Conservation (phyloP, 441 rosid species). For the Populus hybrid region DNA sequence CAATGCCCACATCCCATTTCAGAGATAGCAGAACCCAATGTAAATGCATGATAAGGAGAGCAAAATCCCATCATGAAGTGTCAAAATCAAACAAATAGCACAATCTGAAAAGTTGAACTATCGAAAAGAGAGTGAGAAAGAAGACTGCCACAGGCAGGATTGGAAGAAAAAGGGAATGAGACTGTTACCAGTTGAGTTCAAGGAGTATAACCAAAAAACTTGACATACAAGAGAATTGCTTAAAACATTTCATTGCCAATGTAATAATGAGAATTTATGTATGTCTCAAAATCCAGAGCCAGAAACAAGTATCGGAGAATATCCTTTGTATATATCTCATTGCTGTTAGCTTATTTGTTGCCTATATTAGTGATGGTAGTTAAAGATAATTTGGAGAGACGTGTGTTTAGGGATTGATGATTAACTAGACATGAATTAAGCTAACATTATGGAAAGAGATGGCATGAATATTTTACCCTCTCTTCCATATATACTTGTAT, state of each 20-base stretch:
- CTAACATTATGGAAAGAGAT: too few species aligned
- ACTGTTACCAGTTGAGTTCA: constrained; percentile 43
- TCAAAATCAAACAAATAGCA: constrained; percentile 43
- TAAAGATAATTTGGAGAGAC: too few species aligned
- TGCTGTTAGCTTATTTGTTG: too few species aligned
- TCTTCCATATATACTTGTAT: too few species aligned
- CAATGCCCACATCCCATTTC: neutral
- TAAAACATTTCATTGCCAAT: neutral
- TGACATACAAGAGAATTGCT: neutral
- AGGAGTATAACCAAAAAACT: constrained; percentile 12
- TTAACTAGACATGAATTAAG: too few species aligned
- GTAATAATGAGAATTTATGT: too few species aligned
- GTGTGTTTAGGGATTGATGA: too few species aligned
- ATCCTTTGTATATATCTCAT: too few species aligned
- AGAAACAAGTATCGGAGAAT: neutral
- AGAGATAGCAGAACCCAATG: constrained; percentile 16
- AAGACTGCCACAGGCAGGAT: constrained; percentile 29
- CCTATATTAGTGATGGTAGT: too few species aligned
- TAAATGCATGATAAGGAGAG: constrained; percentile 43
- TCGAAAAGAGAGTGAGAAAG: constrained; percentile 12
- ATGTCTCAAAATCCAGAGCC: neutral
- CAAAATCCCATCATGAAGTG: constrained; percentile 44
- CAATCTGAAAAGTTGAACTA: constrained; percentile 36
- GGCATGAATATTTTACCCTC: too few species aligned
- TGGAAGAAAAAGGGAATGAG: constrained; percentile 30